phyloP scores from a whole-genome alignment of 129 eudicot species.

The Rutidosis leptorrhynchoides region DNA sequence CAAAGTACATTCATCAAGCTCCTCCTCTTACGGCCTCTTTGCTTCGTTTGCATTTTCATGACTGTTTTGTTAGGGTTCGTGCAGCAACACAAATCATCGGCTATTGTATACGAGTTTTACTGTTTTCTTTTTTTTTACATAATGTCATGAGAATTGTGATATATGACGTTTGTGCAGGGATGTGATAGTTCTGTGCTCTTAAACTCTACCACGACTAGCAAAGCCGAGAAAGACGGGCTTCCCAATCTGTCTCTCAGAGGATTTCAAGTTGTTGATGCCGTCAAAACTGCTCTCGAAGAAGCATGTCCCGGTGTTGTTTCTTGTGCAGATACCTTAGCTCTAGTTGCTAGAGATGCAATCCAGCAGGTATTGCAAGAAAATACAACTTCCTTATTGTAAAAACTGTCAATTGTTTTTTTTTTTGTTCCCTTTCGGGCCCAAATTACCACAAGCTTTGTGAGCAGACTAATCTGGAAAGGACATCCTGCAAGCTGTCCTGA shows the following conservation, averaged over 20 bases:
- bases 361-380: slow-evolving; percentile 21
- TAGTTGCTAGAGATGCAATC: slow-evolving; percentile 63
- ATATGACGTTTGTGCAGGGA: slow-evolving; percentile 36
- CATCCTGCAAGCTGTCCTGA: too few relatives aligned
- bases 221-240: slow-evolving; percentile 48
- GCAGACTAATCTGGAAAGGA: too few relatives aligned
- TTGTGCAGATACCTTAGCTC: slow-evolving; percentile 65
- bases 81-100: not conserved
- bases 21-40: slow-evolving; percentile 58
- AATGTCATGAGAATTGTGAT: not conserved
- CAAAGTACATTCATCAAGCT: slow-evolving; percentile 30
- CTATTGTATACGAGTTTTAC: too few relatives aligned
- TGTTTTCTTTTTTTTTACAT: not conserved
- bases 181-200: slow-evolving; percentile 66
- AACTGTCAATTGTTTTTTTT: too few relatives aligned
- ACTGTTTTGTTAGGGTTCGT: slow-evolving; percentile 43
- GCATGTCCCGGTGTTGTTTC: slow-evolving; percentile 64
- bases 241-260: slow-evolving; percentile 55
- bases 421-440: too few relatives aligned
- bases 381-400: too few relatives aligned
- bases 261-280: slow-evolving; percentile 50
- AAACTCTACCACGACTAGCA: slow-evolving; percentile 36
- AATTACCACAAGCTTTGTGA: too few relatives aligned
- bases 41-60: slow-evolving; percentile 70
- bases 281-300: slow-evolving; percentile 53